Evolutionary conservation across 768 basidiomycete species (phyloP).

Genomic region (Suillus discolor): DNA sequence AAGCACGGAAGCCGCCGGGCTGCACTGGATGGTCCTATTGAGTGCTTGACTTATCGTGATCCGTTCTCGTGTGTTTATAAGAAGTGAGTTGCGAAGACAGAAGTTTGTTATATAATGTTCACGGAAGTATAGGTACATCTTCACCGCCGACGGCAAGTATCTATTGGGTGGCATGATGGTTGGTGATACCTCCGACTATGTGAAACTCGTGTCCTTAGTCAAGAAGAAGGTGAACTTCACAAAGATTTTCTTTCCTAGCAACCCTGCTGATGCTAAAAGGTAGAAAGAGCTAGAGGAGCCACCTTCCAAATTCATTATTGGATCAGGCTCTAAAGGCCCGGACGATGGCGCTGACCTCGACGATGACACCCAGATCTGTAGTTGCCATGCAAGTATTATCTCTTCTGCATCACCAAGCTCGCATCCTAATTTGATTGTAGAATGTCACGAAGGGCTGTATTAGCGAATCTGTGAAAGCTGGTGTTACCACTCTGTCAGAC

Average conservation of each 20-base stretch:
- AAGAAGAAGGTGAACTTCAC: constrained; percentile 57
- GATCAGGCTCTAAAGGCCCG: constrained; percentile 49
- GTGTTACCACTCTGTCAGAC: constrained; percentile 48
- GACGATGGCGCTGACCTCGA: constrained; percentile 68
- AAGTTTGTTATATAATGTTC: not conserved
- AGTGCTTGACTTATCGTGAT: constrained; percentile 68
- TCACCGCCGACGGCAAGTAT: constrained; percentile 69
- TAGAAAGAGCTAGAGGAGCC: constrained; percentile 67
- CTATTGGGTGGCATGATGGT: constrained; percentile 81
- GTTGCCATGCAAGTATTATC: constrained; percentile 52
- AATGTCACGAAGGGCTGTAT: constrained; percentile 68
- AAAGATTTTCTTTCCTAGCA: not conserved
- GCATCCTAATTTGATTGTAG: constrained; percentile 25
- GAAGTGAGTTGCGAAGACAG: constrained; percentile 39
- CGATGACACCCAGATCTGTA: constrained; percentile 73
- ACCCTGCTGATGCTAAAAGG: constrained; percentile 1
- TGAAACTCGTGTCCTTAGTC: constrained; percentile 68
- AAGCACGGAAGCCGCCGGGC: constrained; percentile 15
- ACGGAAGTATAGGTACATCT: constrained; percentile 50
- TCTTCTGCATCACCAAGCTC: not conserved
- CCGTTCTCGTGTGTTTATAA: constrained; percentile 75
- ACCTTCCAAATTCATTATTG: constrained; percentile 69
- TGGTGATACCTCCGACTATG: constrained; percentile 69
- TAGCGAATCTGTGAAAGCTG: constrained; percentile 50
- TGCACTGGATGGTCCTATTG: constrained; percentile 45